Conservation (phyloP, 257 asterid genomes). For the Apocynum venetum region DNA sequence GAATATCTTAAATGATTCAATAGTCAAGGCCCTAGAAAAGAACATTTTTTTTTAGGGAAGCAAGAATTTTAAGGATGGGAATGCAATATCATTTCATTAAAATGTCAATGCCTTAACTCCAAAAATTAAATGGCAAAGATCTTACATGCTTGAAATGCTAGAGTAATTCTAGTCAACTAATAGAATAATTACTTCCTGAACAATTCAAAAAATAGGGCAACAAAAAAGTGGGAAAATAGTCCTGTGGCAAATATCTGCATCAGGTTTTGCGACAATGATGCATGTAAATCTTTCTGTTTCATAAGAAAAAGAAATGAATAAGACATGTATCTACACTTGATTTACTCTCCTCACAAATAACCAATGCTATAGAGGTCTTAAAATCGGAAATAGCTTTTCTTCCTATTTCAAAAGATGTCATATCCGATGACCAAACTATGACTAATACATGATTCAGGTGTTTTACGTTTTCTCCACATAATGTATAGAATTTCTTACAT, state of each 20-base stretch:
- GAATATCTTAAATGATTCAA: neutral
- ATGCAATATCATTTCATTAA: neutral
- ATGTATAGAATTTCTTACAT: neutral
- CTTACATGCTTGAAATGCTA: neutral
- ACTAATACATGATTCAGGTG: neutral
- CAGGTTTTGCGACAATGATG: neutral
- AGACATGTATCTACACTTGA: neutral
- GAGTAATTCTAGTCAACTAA: neutral
- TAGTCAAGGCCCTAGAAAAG: neutral
- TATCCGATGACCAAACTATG: neutral
- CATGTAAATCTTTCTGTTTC: neutral
- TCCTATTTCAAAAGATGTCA: neutral
- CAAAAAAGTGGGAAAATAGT: neutral
- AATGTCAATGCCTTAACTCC: neutral
- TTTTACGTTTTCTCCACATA: neutral
- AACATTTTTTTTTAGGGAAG: neutral
- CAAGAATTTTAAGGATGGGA: neutral
- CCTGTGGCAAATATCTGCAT: neutral
- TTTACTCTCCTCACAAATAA: neutral
- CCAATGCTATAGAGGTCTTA: no score
- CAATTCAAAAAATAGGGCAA: neutral
- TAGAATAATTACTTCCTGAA: neutral
- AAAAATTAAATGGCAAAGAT: neutral
- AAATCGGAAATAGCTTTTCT: neutral
- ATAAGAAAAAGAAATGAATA: neutral